phyloP scores from a whole-genome alignment of 2,329 filamentous ascomycete genomes.

The Phaeoacremonium minimum region DNA sequence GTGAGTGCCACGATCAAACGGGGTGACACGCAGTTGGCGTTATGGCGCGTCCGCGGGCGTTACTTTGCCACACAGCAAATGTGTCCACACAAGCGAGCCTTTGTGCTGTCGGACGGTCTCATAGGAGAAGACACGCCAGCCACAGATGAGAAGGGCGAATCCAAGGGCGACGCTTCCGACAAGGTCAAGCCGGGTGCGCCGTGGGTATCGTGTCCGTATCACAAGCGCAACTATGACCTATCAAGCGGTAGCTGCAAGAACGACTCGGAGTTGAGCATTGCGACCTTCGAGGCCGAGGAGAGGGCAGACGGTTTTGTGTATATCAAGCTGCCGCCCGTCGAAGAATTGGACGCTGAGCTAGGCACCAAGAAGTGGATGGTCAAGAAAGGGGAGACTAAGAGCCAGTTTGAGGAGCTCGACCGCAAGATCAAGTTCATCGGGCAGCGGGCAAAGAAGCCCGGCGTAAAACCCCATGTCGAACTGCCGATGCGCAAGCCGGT shows the following conservation, averaged over 20 bases:
- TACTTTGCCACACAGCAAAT: slow-evolving; percentile 90
- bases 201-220: slow-evolving; percentile 84
- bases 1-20: slow-evolving; percentile 76
- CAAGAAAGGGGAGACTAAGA: slow-evolving; percentile 59
- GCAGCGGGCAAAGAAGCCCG: slow-evolving; percentile 35
- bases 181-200: slow-evolving; percentile 34
- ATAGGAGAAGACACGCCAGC: slow-evolving; percentile 59
- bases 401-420: slow-evolving; percentile 40
- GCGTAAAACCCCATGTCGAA: slow-evolving; percentile 26
- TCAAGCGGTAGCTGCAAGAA: slow-evolving; percentile 68
- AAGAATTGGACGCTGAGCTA: slow-evolving; percentile 74
- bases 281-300: slow-evolving; percentile 75
- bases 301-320: slow-evolving; percentile 72
- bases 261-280: slow-evolving; percentile 72
- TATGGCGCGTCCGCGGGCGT: slow-evolving; percentile 77
- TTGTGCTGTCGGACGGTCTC: slow-evolving; percentile 82
- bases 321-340: slow-evolving; percentile 72
- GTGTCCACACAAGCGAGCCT: slow-evolving; percentile 89
- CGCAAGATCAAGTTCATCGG: slow-evolving; percentile 39
- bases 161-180: slow-evolving; percentile 22
- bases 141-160: slow-evolving; percentile 19
- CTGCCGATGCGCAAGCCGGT: slow-evolving; percentile 29
- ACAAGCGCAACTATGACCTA: slow-evolving; percentile 87
- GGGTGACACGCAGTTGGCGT: slow-evolving; percentile 81
- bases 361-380: slow-evolving; percentile 79